These are phyloP conservation scores for Rosa chinensis DNA, from an alignment of 306 rosid genomes.

Conservation along the genomic window DNA sequence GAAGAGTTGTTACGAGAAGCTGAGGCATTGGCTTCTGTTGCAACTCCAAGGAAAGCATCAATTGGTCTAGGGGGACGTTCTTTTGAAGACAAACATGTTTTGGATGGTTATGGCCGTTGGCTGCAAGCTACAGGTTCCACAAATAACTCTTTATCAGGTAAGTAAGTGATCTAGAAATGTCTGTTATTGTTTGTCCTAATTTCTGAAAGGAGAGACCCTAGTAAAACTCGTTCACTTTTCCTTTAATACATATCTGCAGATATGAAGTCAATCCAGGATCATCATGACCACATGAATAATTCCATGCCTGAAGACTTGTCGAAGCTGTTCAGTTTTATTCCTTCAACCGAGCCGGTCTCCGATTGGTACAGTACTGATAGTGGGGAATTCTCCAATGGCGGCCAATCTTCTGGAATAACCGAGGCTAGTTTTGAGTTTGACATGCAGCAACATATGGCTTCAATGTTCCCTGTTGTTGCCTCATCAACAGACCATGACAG, in stretches of 20 bases:
- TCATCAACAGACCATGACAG: slow-evolving; percentile 7
- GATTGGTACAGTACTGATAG: slow-evolving; percentile 44
- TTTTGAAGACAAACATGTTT: slow-evolving; percentile 42
- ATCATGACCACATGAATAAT: slow-evolving; percentile 33
- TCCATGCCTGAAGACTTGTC: slow-evolving; percentile 64
- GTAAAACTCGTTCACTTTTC: background rate
- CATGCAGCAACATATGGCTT: slow-evolving; percentile 31
- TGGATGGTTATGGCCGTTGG: slow-evolving; percentile 41
- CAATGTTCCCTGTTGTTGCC: background rate
- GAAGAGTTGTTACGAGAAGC: slow-evolving; percentile 63
- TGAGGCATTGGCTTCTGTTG: slow-evolving; percentile 36
- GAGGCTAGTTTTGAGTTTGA: slow-evolving; percentile 52
- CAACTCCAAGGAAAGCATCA: slow-evolving; percentile 30
- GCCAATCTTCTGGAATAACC: slow-evolving; percentile 44
- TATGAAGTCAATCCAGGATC: slow-evolving; percentile 43
- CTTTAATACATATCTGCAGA: slow-evolving; percentile 32
- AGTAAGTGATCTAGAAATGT: background rate
- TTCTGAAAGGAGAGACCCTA: background rate
- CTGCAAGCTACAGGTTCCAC: slow-evolving; percentile 36
- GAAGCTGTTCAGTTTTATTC: slow-evolving; percentile 50
- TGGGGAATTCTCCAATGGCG: slow-evolving; percentile 39
- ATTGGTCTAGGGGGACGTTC: slow-evolving; percentile 24
- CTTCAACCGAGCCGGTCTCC: slow-evolving; percentile 46
- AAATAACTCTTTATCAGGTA: slow-evolving; percentile 37
- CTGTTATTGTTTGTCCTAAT: background rate